Evolutionary conservation across 129 eudicot species (phyloP).

Genomic region (Mikania micrantha): DNA sequence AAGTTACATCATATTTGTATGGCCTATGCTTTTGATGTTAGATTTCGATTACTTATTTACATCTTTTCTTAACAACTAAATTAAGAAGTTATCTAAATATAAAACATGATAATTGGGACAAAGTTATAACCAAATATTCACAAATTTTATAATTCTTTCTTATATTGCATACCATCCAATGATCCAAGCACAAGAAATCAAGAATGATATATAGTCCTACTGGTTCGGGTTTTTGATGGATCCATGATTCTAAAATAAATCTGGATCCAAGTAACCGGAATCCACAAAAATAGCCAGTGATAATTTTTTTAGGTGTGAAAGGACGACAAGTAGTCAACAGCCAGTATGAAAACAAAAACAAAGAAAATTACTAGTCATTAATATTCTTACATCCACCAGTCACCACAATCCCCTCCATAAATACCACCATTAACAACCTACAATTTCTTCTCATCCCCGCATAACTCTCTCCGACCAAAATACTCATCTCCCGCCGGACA

Average conservation of each 20-base stretch:
- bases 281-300: background rate
- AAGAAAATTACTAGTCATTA: background rate
- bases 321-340: background rate
- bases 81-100: no score
- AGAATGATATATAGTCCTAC: no score
- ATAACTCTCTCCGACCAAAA: background rate
- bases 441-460: conserved; percentile 19
- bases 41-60: no score
- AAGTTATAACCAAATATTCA: no score
- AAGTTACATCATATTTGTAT: no score
- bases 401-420: conserved; percentile 29
- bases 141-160: no score
- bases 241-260: background rate
- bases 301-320: background rate
- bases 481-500: background rate
- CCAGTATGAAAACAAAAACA: background rate
- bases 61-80: no score
- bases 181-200: no score
- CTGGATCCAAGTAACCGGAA: background rate
- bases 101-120: no score
- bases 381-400: conserved; percentile 9
- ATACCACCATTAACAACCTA: conserved; percentile 26
- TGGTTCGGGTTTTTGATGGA: background rate
- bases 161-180: no score
- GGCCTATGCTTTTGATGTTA: no score